These are phyloP conservation scores for Ophiorrhiza pumila DNA, from an alignment of 257 asterid genomes.

Conservation along the genomic window DNA sequence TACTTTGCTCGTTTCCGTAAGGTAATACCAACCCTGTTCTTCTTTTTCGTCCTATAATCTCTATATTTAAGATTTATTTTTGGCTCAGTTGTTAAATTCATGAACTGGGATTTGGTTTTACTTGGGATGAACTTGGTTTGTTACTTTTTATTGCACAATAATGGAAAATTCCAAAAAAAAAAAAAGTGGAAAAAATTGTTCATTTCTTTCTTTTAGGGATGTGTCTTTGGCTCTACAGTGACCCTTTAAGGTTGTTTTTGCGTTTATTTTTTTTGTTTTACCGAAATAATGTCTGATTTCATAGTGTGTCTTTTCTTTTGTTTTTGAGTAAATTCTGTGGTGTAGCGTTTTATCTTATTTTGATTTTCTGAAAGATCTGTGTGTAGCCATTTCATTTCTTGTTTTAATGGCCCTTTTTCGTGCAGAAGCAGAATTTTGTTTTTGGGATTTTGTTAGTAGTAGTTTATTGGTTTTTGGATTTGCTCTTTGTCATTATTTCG, in stretches of 20 bases:
- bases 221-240: not conserved
- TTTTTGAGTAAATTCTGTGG: not conserved
- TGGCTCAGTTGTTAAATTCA: not conserved
- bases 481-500: not conserved
- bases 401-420: not conserved
- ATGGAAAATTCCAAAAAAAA: not conserved
- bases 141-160: no score
- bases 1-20: not conserved
- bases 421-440: not conserved
- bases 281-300: not conserved
- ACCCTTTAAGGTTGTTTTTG: not conserved
- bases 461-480: not conserved
- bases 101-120: no score
- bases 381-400: not conserved
- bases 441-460: not conserved
- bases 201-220: not conserved
- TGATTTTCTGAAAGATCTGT: no score
- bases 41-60: not conserved
- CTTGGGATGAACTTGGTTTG: no score
- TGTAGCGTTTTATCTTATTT: no score
- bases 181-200: not conserved
- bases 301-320: not conserved
- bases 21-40: not conserved
- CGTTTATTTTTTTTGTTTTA: not conserved
- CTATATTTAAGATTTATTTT: not conserved